Evolutionary conservation across 768 basidiomycete genomes (phyloP).

Genomic region (Royoungia palumana): DNA sequence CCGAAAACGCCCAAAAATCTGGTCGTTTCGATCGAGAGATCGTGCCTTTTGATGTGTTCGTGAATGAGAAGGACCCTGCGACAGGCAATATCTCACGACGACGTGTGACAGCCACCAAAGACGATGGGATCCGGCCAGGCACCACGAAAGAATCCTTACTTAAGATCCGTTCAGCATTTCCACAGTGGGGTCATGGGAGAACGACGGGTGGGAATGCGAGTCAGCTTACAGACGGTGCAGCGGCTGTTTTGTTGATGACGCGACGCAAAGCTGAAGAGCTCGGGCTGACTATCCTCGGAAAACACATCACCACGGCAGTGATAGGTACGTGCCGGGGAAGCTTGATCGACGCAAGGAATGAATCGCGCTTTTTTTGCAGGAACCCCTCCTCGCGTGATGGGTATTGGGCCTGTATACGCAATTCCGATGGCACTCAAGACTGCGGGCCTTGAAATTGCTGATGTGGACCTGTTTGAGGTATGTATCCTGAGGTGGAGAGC

Average conservation of each 20-base stretch:
- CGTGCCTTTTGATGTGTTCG: conserved; percentile 68
- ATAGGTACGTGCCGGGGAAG: conserved; percentile 42
- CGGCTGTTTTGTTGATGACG: conserved; percentile 79
- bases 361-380: conserved; percentile 35
- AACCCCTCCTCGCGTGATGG: conserved; percentile 81
- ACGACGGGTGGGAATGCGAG: conserved; percentile 87
- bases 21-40: conserved; percentile 70
- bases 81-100: conserved; percentile 46
- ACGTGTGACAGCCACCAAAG: conserved; percentile 55
- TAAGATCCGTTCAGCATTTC: conserved; percentile 74
- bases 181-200: conserved; percentile 69
- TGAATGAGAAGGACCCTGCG: conserved; percentile 55
- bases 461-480: conserved; percentile 82
- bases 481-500: neutral
- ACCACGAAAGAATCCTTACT: conserved; percentile 63
- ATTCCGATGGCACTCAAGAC: conserved; percentile 74
- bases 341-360: neutral
- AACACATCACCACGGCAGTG: conserved; percentile 70
- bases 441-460: conserved; percentile 59
- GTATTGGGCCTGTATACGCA: conserved; percentile 79
- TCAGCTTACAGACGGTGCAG: conserved; percentile 82
- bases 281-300: conserved; percentile 70
- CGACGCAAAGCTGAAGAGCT: conserved; percentile 74
- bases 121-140: conserved; percentile 76
- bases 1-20: conserved; percentile 66